Base-by-base conservation (phyloP, 2,329 filamentous ascomycete genomes). In the Triangularia verruculosa region DNA sequence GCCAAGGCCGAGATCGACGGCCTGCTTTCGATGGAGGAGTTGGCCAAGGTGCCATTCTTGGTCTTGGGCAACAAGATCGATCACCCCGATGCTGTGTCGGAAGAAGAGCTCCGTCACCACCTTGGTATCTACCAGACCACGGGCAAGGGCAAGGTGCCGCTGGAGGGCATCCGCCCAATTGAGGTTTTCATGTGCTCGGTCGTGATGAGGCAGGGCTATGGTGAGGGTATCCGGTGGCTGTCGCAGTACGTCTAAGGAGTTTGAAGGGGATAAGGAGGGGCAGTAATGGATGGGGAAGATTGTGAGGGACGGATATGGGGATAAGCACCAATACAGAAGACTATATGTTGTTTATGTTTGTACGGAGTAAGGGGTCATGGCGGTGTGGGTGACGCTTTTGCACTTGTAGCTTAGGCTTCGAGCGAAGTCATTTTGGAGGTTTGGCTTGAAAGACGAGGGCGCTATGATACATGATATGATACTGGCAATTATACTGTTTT, bases 181-280 rank as follows among this genome's bases (percentile, higher is more conserved):
- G 95, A 99, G 85, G 87, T 98, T 68, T 98, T 98, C 80, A 96
- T 99, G 95, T 98, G 93, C 86, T 96, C 92, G 73, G 93, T 98
- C 71, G 94, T 98, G 67, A 97, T 97, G 92, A 87, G 94, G 78
- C 94, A 98, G 83, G 95, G 91, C 70, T 96, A 96, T 77, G 92
- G 92, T 61, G 93, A 96, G 72, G 93, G 86, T 72, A 94, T 96
- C 79, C 87, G 92, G 81, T 96, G 92, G 93, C 79, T 96, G 79
- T 92, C 91, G 62, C 92, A 96, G 83, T 96, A 96, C 75, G 91
- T 96, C 76, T 96, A 89, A 76, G 61, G 55, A 24, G 51, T 3
- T 13, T 13, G 17, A 24, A 51, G 54, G 22, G 51, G 51, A 13
- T 54, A n/a, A n/a, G n/a, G n/a, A n/a, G n/a, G n/a, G n/a, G n/a